These are phyloP conservation scores for Lecanicillium sp. DNA, from an alignment of 2,329 filamentous ascomycete species.

Conservation along the genomic window DNA sequence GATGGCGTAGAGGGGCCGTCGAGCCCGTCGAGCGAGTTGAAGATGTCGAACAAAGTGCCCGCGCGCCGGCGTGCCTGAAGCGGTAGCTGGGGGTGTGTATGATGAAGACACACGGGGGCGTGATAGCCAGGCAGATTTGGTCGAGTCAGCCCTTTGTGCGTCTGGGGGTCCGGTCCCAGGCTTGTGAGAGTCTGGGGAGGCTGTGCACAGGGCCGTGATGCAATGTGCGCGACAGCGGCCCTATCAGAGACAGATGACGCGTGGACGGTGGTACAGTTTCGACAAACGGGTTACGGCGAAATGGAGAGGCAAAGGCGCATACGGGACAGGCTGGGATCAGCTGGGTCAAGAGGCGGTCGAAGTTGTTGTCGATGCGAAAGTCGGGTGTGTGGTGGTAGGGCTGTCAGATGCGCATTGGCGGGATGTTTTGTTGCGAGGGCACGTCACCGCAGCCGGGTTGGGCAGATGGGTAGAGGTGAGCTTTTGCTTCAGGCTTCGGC, in stretches of 20 bases:
- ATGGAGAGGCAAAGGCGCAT: too few species aligned
- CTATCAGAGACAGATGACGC: constrained; percentile 11
- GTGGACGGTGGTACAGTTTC: constrained; percentile 1
- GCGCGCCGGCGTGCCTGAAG: constrained; percentile 1
- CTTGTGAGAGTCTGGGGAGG: constrained; percentile 15
- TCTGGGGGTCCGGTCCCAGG: constrained; percentile 17
- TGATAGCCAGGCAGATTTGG: constrained; percentile 33
- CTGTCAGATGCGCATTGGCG: too few species aligned
- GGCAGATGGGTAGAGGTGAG: too few species aligned
- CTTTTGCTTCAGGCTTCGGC: too few species aligned
- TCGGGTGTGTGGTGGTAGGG: too few species aligned
- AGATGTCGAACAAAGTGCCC: neutral
- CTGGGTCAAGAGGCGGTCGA: too few species aligned
- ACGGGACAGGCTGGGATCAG: too few species aligned
- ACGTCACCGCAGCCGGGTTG: too few species aligned
- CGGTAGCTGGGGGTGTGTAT: constrained; percentile 1
- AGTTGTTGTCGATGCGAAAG: too few species aligned
- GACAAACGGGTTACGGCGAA: too few species aligned
- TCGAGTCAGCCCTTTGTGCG: constrained; percentile 36
- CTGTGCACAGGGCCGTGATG: constrained; percentile 30
- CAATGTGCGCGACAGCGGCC: constrained; percentile 18
- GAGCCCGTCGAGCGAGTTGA: neutral
- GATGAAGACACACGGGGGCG: constrained; percentile 10
- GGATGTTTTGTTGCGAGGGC: too few species aligned
- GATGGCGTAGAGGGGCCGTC: constrained; percentile 6